Evolutionary conservation across 2,329 filamentous ascomycete species (phyloP).

Genomic region (Colletotrichum siamense): DNA sequence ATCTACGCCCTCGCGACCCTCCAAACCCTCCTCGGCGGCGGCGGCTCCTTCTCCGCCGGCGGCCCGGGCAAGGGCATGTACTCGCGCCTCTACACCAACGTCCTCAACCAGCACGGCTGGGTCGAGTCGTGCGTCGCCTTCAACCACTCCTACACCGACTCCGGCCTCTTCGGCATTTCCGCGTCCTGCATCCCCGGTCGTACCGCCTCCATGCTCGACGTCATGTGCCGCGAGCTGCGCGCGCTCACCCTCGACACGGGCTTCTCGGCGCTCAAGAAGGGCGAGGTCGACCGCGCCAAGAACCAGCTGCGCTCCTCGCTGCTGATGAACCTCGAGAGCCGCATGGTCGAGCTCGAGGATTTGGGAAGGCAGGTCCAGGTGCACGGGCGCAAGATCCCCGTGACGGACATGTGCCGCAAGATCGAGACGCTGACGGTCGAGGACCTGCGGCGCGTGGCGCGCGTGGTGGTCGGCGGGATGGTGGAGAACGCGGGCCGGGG

Average conservation of each 20-base stretch:
- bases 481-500: constrained; percentile 78
- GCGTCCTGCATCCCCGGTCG: constrained; percentile 82
- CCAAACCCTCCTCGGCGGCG: constrained; percentile 93
- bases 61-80: constrained; percentile 99
- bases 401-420: constrained; percentile 88
- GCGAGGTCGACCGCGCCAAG: constrained; percentile 91
- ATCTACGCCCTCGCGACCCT: constrained; percentile 96
- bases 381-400: constrained; percentile 91
- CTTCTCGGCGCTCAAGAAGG: constrained; percentile 71
- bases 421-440: constrained; percentile 83
- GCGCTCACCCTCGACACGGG: constrained; percentile 78
- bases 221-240: constrained; percentile 91
- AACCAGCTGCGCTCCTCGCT: constrained; percentile 91
- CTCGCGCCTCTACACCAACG: constrained; percentile 95
- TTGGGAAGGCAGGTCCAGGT: constrained; percentile 94
- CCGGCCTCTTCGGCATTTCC: constrained; percentile 92
- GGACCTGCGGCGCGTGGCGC: constrained; percentile 84
- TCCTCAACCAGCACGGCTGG: constrained; percentile 97
- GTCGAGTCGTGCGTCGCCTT: constrained; percentile 95
- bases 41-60: constrained; percentile 94
- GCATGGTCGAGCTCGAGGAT: constrained; percentile 98
- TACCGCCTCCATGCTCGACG: constrained; percentile 85
- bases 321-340: constrained; percentile 95
- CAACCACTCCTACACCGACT: constrained; percentile 97
- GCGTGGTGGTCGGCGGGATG: constrained; percentile 76